Base-by-base conservation (phyloP, 305 asterid genomes). In the Withania somnifera region DNA sequence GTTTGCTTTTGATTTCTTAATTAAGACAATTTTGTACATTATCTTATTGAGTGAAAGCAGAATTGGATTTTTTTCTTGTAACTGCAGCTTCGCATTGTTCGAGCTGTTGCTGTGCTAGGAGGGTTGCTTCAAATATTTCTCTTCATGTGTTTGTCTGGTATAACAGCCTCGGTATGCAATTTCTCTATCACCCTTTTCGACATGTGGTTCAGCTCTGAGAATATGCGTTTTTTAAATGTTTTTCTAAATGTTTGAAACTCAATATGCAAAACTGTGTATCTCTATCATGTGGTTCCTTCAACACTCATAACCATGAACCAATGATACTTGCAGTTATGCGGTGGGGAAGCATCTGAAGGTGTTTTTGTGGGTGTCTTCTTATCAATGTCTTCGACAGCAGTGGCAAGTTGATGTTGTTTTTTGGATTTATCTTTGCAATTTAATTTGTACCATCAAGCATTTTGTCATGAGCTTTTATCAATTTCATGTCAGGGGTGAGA, bases 331-430 rank as follows among this genome's bases (percentile, higher is more conserved):
- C 90, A 94, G 98, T 86, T 94, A 82, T 94, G 96, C 52, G 97
- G 97, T 51, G 97, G 98, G 54, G 88, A 88, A 88, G 88, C 92
- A 88, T 92, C 97, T 71, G 98, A 94, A 86, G 98, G 97, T 85
- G 89, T 94, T 83, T 94, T 94, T 91, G 95, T 94, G 81, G 98
- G 98, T 30, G 98, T 90, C 53, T 91, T 92, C 89, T 89, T 93
- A 83, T 92, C 97, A 80, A 92, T 93, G 98, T 93, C 98, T 83
- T 93, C 98, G 26, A 93, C 98, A 20, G 95, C 97, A 69, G 97
- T 93, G 95, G 98, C 91, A 90, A 57, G 68, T 42, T 57, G 80
- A 66, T 77, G 60, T 47, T 64, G 36, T 81, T 60, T 78, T n/a
- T 67, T 64, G 45, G 56, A 34, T 83, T 84, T 83, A 81, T 61